phyloP scores from a whole-genome alignment of 441 rosid genomes.

The Croton laevigatus region DNA sequence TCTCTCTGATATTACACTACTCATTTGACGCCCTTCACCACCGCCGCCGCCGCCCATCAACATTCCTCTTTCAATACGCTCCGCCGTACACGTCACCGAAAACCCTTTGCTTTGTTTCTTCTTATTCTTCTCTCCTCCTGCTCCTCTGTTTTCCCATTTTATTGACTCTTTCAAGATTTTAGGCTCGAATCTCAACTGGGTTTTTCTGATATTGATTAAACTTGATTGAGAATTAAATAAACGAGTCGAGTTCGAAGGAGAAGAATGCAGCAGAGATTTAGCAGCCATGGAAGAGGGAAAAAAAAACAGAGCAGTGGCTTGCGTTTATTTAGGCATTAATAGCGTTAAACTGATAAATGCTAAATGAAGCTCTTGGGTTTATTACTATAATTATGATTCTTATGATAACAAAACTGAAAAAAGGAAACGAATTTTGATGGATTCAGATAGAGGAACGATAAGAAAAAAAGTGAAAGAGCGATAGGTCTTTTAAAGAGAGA shows the following conservation, averaged over 20 bases:
- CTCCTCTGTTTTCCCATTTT: conserved; percentile 19
- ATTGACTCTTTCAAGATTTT: neutral
- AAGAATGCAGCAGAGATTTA: conserved; percentile 26
- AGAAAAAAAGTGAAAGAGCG: neutral
- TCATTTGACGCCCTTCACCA: conserved; percentile 22
- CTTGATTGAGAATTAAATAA: conserved; percentile 23
- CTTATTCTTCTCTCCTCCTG: conserved; percentile 9
- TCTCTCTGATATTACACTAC: conserved; percentile 55
- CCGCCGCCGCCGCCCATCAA: conserved; percentile 41
- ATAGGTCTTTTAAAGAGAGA: neutral
- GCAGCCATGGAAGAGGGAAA: conserved; percentile 37
- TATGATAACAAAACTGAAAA: neutral
- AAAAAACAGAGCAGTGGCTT: neutral
- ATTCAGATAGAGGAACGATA: too few relatives aligned
- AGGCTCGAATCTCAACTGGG: conserved; percentile 30
- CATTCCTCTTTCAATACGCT: conserved; percentile 58
- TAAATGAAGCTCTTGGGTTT: too few relatives aligned
- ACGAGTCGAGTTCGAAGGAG: conserved; percentile 19
- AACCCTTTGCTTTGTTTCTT: conserved; percentile 14
- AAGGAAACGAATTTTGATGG: too few relatives aligned
- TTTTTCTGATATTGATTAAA: conserved; percentile 21
- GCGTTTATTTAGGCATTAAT: neutral
- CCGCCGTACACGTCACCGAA: conserved; percentile 63
- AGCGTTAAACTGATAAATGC: neutral
- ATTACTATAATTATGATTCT: neutral